A percentile compares a stretch with the other conserved stretches of the same genome.
phyloP scores from a whole-genome alignment of 2,329 filamentous ascomycete species.

The Colletotrichum scovillei region DNA sequence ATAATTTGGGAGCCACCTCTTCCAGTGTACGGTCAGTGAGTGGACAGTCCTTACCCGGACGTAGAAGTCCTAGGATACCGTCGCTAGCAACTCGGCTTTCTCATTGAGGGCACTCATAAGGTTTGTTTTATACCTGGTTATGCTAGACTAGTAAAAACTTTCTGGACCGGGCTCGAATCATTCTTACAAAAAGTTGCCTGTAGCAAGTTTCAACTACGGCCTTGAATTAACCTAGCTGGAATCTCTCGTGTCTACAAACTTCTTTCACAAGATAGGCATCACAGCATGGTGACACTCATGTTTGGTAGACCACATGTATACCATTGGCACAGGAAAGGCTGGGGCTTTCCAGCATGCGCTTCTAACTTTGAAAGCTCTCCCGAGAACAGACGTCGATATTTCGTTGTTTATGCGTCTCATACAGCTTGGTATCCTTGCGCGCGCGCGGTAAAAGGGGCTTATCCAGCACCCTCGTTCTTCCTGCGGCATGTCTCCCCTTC shows the following conservation, averaged over 20 bases:
- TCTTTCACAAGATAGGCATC: background rate
- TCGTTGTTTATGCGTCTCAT: constrained; percentile 1
- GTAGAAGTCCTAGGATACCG: background rate
- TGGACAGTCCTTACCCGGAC: background rate
- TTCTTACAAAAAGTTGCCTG: too few relatives aligned
- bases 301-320: constrained; percentile 22
- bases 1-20: background rate
- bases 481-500: background rate
- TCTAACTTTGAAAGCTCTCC: constrained; percentile 8
- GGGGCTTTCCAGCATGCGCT: constrained; percentile 17
- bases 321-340: constrained; percentile 22
- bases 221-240: too few relatives aligned
- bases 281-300: background rate
- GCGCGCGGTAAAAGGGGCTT: background rate
- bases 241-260: background rate
- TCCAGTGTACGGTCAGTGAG: background rate
- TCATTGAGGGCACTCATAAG: background rate
- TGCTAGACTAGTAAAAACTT: too few relatives aligned
- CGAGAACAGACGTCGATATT: constrained; percentile 1
- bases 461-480: background rate
- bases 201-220: too few relatives aligned
- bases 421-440: constrained; percentile 12
- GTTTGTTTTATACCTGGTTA: too few relatives aligned
- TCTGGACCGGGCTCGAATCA: too few relatives aligned
- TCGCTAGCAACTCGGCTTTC: background rate